Conservation (phyloP, 1,139 yeast species). For the Geotrichum phurueaensis region DNA sequence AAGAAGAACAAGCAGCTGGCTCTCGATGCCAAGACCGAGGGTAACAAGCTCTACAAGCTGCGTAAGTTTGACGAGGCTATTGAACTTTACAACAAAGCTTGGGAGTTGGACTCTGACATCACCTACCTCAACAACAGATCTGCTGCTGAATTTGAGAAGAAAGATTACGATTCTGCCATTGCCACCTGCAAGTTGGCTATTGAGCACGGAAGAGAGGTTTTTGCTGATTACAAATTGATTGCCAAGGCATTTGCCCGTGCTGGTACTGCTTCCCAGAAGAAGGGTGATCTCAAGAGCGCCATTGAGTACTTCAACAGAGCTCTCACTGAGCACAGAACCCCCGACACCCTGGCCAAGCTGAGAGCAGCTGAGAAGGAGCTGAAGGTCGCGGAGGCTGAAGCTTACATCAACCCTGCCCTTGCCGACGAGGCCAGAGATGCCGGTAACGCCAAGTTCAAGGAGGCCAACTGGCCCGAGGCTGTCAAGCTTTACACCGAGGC, state of each 20-base stretch:
- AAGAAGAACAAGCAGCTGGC: conserved; percentile 76
- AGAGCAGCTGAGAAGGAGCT: conserved; percentile 82
- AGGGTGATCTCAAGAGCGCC: conserved; percentile 66
- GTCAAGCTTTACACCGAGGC: conserved; percentile 93
- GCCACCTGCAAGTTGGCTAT: conserved; percentile 75
- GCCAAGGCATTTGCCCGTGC: conserved; percentile 92
- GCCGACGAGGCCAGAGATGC: conserved; percentile 92
- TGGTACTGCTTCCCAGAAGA: conserved; percentile 75
- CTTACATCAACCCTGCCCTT: conserved; percentile 80
- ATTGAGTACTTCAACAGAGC: conserved; percentile 80
- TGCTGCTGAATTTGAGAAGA: conserved; percentile 96
- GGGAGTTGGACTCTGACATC: conserved; percentile 75
- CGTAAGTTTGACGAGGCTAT: conserved; percentile 93
- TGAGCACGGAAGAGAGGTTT: conserved; percentile 80
- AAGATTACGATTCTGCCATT: conserved; percentile 81
- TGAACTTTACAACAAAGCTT: conserved; percentile 76
- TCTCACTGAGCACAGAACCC: conserved; percentile 94
- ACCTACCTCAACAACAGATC: conserved; percentile 94
- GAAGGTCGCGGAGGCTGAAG: conserved; percentile 67
- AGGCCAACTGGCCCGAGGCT: conserved; percentile 95
- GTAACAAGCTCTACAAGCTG: conserved; percentile 79
- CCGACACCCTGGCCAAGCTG: conserved; percentile 83
- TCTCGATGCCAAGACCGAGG: conserved; percentile 75
- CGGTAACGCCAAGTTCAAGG: conserved; percentile 85
- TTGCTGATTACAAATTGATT: conserved; percentile 86